A percentile compares a stretch with the other conserved stretches of the same genome.
phyloP scores from a whole-genome alignment of 1,284 basidiomycete species.

The Cryptococcus sp. region DNA sequence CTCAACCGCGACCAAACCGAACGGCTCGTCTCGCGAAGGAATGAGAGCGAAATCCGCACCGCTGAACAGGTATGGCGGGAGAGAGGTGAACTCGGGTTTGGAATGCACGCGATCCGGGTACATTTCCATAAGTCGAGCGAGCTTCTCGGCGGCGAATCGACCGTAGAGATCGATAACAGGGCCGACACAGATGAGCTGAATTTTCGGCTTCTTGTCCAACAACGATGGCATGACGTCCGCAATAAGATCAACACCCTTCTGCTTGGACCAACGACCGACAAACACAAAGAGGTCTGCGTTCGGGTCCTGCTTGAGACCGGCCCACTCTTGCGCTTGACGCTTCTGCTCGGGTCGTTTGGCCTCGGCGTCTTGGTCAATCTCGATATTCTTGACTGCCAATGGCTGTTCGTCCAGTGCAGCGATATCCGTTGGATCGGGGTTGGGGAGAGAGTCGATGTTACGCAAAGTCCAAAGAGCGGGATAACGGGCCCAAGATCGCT shows the following conservation, averaged over 20 bases:
- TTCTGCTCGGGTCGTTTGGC: constrained; percentile 83
- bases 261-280: constrained; percentile 94
- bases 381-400: constrained; percentile 68
- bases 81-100: constrained; percentile 88
- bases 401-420: constrained; percentile 82
- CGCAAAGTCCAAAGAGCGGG: constrained; percentile 92
- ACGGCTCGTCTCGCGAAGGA: constrained; percentile 90
- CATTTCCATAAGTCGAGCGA: constrained; percentile 87
- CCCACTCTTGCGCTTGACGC: constrained; percentile 91
- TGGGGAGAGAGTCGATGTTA: constrained; percentile 89
- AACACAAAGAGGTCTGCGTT: constrained; percentile 88
- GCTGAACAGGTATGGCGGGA: constrained; percentile 89
- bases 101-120: constrained; percentile 90
- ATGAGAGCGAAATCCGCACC: constrained; percentile 93
- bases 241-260: constrained; percentile 92
- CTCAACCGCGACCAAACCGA: constrained; percentile 90
- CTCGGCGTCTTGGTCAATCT: constrained; percentile 79
- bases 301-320: constrained; percentile 83
- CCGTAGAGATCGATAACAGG: constrained; percentile 93
- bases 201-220: constrained; percentile 79
- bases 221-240: constrained; percentile 88
- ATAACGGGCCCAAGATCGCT: constrained; percentile 91
- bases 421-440: constrained; percentile 87
- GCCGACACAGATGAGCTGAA: constrained; percentile 84
- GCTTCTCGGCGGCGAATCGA: constrained; percentile 88